Base-by-base conservation (phyloP, 257 asterid genomes). In the Petrea volubilis region DNA sequence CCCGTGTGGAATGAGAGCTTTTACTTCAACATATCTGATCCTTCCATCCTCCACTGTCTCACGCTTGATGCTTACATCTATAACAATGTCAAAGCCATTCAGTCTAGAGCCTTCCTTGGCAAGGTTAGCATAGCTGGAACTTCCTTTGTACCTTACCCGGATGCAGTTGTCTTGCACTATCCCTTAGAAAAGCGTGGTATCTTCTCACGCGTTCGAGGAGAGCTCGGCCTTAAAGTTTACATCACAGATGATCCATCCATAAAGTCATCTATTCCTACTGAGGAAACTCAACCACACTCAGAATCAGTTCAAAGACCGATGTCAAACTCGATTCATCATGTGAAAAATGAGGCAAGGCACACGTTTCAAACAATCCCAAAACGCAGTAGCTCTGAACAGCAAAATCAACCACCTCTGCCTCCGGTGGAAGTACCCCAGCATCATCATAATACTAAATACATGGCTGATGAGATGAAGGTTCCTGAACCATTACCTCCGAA, bases 1-100 rank as follows among this genome's bases (percentile, higher is more conserved):
- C 98, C 97, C 1, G 85, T 86, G 47, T 93, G 97, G 97, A 82
- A 93, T 0, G 96, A 93, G 77, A 83, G 87, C 79, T 91, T 93
- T 73, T 87, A 85, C 91, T 90, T 90, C 88, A 84, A 85, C 64
- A 80, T 90, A 60, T 77, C 93, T 0, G 92, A 93, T 70, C 91
- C 96, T n/a, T 75, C 89, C 43, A 53, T 64, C 81, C 92, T 93
- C 81, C 89, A 86, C 34, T 29, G 56, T 41, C 88, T 77, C 46
- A 28, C 77, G 46, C 92, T 93, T 14, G 97, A 90, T 6, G 97
- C 85, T 15, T 80, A 78, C 74, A 55, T 93, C 75, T 93, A 88
- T 74, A 88, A 87, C 51, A 84, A 82, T 55, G 28, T 76, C 78
- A 76, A 63, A 72, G 79, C 75, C 64, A 51, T 82, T 17, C 87